Base-by-base conservation (phyloP, 2,329 filamentous ascomycete genomes). In the Arachnomyces sp. region DNA sequence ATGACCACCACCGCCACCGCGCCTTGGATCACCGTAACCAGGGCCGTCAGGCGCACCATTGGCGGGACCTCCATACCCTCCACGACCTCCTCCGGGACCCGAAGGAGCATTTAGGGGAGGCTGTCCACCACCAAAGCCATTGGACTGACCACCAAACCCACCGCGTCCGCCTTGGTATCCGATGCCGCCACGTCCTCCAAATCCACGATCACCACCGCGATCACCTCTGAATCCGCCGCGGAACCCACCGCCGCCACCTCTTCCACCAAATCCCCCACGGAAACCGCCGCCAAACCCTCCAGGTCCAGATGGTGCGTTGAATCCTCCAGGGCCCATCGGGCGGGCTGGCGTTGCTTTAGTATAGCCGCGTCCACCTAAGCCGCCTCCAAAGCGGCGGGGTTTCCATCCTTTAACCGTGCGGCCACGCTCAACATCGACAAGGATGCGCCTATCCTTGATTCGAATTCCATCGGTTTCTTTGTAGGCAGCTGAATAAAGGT, bases 381-480 rank as follows among this genome's bases (percentile, higher is more conserved):
- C 92, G 50, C 92, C 92, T 43, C 90, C 92, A 38, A 94, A 83
- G 48, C 92, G 83, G 52, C 86, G 82, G 46, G 92, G 92, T 57
- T 86, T 84, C 92, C 92, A 98, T 36, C 84, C 87, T 57, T 86
- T 85, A 31, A 95, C 87, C 25, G 92, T 96, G 52, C 92, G 84
- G 51, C 92, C 92, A 57, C 92, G 82, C 68, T 98, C 92, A 45
- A 96, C 90, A 60, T 98, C 92, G 56, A 96, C 88, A 59, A 95
- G 80, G 56, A 96, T 86, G 54, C 84, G 81, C 57, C 90, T 81
- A 60, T 93, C 89, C 62, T 88, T 93, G 68, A 98, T 95, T 52
- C 83, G 82, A 57, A 95, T 84, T 50, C 86, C 86, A 74, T 96
- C 89, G 50, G 77, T 80, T 57, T 82, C 78, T 59, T 84, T 94